Base-by-base conservation (phyloP, 164 flowering plant species). In the Saururus chinensis region DNA sequence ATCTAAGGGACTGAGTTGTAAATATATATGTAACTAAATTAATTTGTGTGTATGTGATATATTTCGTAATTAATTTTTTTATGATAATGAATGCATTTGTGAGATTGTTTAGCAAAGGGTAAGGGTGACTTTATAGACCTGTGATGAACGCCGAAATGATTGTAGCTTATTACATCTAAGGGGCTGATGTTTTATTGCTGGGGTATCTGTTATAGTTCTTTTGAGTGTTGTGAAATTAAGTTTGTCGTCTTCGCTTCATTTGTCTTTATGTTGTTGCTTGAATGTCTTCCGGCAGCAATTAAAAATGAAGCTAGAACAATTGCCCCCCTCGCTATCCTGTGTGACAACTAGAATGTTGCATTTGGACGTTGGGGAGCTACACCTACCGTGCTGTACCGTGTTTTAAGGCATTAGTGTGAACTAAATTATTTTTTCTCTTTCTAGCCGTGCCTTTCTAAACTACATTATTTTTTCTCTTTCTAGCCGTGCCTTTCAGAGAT, bases 401-500 rank as follows among this genome's bases (percentile, higher is more conserved):
- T 45, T 12, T 45, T n/a, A n/a, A 17, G 49, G 14, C 49, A 45
- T 12, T 45, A 45, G 17, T 12, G 17, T 45, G 14, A 45, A 12
- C 14, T 10, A 10, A 10, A 10, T 17, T 45, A 45, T 12, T 45
- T 45, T 45, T 11, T 59, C 19, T 48, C 63, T 63, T 53, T 10
- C 82, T 13, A 90, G 96, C 61, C 89, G 74, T 37, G 56, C 83
- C 4, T 91, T 91, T 67, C 97, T n/a, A n/a, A 45, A 12, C 14
- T 10, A 10, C 1, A 10, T 17, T 45, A 45, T 12, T 45, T 45
- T 19, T 11, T 59, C 19, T 48, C 63, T 63, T 51, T 11, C 81
- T 13, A 91, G 96, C 62, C 89, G 74, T 37, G 56, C 83, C 5
- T 91, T 91, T 68, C 97, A 88, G 71, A 83, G 96, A 62, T 91